Evolutionary conservation across 495 filamentous ascomycete species (phyloP), one percentile per base, ranked within the genome.

Genomic region (Aspergillus sclerotiicarbonarius): DNA sequence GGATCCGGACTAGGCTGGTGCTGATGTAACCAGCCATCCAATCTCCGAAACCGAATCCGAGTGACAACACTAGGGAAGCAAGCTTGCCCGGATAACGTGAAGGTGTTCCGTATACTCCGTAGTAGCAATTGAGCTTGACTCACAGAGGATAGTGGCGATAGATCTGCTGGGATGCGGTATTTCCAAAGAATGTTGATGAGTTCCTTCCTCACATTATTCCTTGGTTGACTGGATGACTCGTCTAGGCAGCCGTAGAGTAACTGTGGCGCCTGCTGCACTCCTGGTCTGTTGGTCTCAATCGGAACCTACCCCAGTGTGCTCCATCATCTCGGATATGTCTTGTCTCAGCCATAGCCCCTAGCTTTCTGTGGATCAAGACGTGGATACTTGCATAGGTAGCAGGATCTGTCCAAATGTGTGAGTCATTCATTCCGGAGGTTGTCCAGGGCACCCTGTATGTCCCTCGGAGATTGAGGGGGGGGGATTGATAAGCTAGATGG

Each of bases 1-100:
- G 37, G 7, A 63, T 65, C 16, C 37, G 57, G 67, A 25, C 41
- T 69, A 67, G 64, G 41, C 47, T 19, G 48, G 56, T 53, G 54
- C 50, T 58, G 60, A 61, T 54, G 55, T 58, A 63, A 60, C 48
- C 51, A 51, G 15, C 16, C 25, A 16, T 10, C 31, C 30, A 50
- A 50, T 50, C 25, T 50, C 47, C 47, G 47, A 50, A n/a, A 29
- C 35, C 55, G 7, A 51, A 6, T 31, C 29, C 47, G 47, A 50
- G 13, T 41, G 37, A 41, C 37, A 41, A 41, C 35, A 37, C 9
- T 13, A 37, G 1, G n/a, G 13, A 4, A 12, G 4, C 12, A 15
- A 15, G 4, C 37, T 3, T n/a, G 5, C 12, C 37, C n/a, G 13
- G 37, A n/a, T 41, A 41, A 15, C 37, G 13, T 41, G 37, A 15